Evolutionary conservation across 305 asterid genomes (phyloP).

Genomic region (Striga hermonthica): DNA sequence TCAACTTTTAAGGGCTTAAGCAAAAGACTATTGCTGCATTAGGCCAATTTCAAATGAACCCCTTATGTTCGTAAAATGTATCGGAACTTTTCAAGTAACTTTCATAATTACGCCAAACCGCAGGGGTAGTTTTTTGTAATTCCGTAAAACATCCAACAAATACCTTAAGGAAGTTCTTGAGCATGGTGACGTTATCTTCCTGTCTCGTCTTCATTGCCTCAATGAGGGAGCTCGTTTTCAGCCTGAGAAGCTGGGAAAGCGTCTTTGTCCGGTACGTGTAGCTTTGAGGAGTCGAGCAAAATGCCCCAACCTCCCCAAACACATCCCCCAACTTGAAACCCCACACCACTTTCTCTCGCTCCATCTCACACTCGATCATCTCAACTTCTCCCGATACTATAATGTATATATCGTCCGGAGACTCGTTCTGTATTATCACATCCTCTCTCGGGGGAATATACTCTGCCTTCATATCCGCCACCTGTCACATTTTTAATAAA

Average conservation of each 20-base stretch:
- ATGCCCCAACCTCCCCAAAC: constrained; percentile 82
- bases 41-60: too few relatives aligned
- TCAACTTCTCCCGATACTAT: constrained; percentile 93
- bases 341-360: constrained; percentile 54
- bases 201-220: constrained; percentile 64
- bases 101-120: too few relatives aligned
- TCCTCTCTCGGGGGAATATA: constrained; percentile 94
- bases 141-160: background rate
- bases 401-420: constrained; percentile 76
- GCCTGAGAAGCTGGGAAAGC: constrained; percentile 70
- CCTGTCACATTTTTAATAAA: constrained; percentile 37
- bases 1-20: too few relatives aligned
- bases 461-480: constrained; percentile 78
- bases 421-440: constrained; percentile 71
- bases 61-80: too few relatives aligned
- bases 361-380: constrained; percentile 59
- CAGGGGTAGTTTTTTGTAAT: too few relatives aligned
- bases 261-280: constrained; percentile 77
- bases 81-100: too few relatives aligned
- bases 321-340: constrained; percentile 54
- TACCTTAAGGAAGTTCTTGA: constrained; percentile 78
- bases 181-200: constrained; percentile 64
- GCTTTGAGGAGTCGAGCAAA: constrained; percentile 68
- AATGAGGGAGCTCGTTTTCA: constrained; percentile 55
- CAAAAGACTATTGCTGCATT: too few relatives aligned